Evolutionary conservation across 805 yeast genomes (phyloP).

Genomic region (Candida lessepsii): DNA sequence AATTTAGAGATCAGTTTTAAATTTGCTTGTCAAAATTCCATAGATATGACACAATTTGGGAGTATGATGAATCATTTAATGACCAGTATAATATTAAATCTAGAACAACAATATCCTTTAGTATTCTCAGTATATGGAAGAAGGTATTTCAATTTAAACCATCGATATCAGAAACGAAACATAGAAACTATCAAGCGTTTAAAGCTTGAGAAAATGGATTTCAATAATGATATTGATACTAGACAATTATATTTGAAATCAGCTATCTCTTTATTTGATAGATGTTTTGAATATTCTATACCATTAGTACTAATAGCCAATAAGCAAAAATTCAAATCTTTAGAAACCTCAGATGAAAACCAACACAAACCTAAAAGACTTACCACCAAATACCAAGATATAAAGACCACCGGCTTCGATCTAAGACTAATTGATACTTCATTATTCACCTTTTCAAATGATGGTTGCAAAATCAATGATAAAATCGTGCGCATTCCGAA

Average conservation of each 20-base stretch:
- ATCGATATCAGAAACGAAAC: conserved; percentile 4
- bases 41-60: neutral
- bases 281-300: neutral
- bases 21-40: neutral
- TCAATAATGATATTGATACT: no score
- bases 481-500: neutral
- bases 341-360: neutral
- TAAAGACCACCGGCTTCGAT: neutral
- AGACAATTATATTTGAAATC: neutral
- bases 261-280: neutral
- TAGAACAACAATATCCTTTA: conserved; percentile 29
- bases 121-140: conserved; percentile 32
- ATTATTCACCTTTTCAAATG: neutral
- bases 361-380: neutral
- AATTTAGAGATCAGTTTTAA: neutral
- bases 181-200: conserved; percentile 8
- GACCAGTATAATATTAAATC: conserved; percentile 23
- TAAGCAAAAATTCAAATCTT: neutral
- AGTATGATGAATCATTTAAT: conserved; percentile 10
- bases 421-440: neutral
- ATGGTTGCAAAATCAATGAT: conserved; percentile 1
- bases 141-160: conserved; percentile 16
- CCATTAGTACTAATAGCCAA: neutral
- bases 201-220: no score
- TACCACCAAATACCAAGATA: neutral